A percentile compares a stretch with the other conserved stretches of the same genome.
These are phyloP conservation scores for Chaetomium cochliodes DNA, from an alignment of 495 filamentous ascomycete genomes.

Conservation along the genomic window DNA sequence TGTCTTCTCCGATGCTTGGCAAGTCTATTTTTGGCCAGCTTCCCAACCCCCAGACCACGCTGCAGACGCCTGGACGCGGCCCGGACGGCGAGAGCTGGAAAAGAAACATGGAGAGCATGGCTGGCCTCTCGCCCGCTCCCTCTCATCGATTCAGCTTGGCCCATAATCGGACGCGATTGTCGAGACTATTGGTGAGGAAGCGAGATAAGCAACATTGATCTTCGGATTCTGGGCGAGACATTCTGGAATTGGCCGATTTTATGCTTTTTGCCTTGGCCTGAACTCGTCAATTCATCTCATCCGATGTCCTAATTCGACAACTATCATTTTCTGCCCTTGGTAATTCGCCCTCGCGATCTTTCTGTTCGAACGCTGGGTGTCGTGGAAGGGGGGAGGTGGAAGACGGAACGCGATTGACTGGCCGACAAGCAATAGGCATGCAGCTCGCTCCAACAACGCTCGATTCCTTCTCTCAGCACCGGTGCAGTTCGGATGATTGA, in stretches of 20 bases:
- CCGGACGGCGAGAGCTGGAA: not conserved
- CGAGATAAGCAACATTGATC: not conserved
- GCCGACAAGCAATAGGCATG: conserved; percentile 7
- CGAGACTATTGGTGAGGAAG: not conserved
- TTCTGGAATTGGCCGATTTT: not conserved
- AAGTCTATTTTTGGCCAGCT: conserved; percentile 18
- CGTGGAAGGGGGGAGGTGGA: not conserved
- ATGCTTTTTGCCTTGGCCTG: not conserved
- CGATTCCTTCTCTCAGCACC: not conserved
- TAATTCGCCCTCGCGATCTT: not conserved
- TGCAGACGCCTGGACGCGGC: conserved; percentile 5
- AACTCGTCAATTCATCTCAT: not conserved
- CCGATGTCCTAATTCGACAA: not conserved
- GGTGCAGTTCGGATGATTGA: conserved; percentile 13
- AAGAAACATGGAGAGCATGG: conserved; percentile 1
- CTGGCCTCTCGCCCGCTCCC: not conserved
- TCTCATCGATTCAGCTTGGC: conserved; percentile 7
- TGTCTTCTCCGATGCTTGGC: conserved; percentile 9
- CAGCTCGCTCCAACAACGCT: not conserved
- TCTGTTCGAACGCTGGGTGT: not conserved
- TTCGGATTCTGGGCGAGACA: not conserved
- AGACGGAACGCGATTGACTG: too few relatives aligned
- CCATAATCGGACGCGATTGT: not conserved
- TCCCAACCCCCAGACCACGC: not conserved
- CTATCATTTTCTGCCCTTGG: not conserved